Evolutionary conservation across 2,329 filamentous ascomycete species (phyloP).

Genomic region (Aspergillus niger): DNA sequence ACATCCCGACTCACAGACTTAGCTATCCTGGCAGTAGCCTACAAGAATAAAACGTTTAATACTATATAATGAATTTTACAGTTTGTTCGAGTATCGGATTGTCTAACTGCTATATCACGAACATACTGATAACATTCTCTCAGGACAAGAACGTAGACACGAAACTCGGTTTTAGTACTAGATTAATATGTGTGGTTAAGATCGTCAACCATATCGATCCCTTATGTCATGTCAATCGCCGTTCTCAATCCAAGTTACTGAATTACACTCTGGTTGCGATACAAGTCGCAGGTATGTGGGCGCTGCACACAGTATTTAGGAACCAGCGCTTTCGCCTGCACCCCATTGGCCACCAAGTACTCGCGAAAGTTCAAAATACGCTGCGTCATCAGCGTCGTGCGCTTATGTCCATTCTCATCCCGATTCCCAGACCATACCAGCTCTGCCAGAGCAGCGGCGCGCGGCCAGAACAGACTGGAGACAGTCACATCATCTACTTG

Average conservation of each 20-base stretch:
- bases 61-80: no score
- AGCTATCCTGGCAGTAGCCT: no score
- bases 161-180: no score
- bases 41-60: no score
- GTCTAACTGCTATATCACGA: no score
- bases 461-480: conserved; percentile 57
- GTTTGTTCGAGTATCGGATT: no score
- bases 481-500: conserved; percentile 58
- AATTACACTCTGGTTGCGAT: conserved; percentile 52
- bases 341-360: conserved; percentile 58
- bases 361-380: conserved; percentile 62
- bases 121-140: no score
- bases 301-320: conserved; percentile 62
- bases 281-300: conserved; percentile 60
- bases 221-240: no score
- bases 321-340: conserved; percentile 54
- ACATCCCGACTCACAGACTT: no score
- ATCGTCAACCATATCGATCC: no score
- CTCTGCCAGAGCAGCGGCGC: conserved; percentile 59
- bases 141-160: no score
- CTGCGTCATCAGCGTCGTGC: conserved; percentile 57
- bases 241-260: conserved; percentile 1
- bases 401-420: conserved; percentile 52
- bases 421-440: conserved; percentile 59
- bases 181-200: no score